Percentiles rank a stretch among this genome's conserved stretches.
Evolutionary conservation across 257 asterid species (phyloP).

Genomic region (Verbena officinalis): DNA sequence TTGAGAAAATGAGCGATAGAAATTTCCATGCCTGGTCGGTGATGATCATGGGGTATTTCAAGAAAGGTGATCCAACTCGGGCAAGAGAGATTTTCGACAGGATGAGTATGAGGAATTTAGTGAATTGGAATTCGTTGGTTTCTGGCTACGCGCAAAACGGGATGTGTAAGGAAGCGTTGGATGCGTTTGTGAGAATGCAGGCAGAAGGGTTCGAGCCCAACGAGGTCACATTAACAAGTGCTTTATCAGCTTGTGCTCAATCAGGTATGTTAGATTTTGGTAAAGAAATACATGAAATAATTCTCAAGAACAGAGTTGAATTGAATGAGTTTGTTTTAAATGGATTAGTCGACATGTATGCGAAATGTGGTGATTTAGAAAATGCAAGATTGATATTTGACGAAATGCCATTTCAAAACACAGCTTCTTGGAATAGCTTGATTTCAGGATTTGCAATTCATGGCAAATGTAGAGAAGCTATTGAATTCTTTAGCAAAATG

Average conservation of each 20-base stretch:
- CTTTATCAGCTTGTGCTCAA: slow-evolving; percentile 79
- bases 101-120: slow-evolving; percentile 67
- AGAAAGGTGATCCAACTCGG: slow-evolving; percentile 53
- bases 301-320: slow-evolving; percentile 43
- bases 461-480: slow-evolving; percentile 62
- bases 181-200: slow-evolving; percentile 59
- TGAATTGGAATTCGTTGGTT: slow-evolving; percentile 75
- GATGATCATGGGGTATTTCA: slow-evolving; percentile 75
- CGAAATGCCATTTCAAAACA: slow-evolving; percentile 35
- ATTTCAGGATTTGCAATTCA: slow-evolving; percentile 66
- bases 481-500: slow-evolving; percentile 54
- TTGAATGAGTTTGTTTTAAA: slow-evolving; percentile 62
- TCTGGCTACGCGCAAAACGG: slow-evolving; percentile 86
- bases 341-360: slow-evolving; percentile 84
- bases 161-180: slow-evolving; percentile 51
- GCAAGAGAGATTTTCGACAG: slow-evolving; percentile 61
- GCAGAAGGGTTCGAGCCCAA: slow-evolving; percentile 67
- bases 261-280: slow-evolving; percentile 64
- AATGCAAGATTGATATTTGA: slow-evolving; percentile 60
- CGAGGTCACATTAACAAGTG: slow-evolving; percentile 69
- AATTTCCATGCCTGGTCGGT: slow-evolving; percentile 71
- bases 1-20: slow-evolving; percentile 54
- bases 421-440: slow-evolving; percentile 67
- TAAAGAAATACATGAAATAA: slow-evolving; percentile 59
- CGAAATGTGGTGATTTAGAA: slow-evolving; percentile 77